Percentiles rank a stretch among this genome's conserved stretches.
Conservation (phyloP, 2,329 filamentous ascomycete genomes). For the Ceratocystis cacaofunesta region DNA sequence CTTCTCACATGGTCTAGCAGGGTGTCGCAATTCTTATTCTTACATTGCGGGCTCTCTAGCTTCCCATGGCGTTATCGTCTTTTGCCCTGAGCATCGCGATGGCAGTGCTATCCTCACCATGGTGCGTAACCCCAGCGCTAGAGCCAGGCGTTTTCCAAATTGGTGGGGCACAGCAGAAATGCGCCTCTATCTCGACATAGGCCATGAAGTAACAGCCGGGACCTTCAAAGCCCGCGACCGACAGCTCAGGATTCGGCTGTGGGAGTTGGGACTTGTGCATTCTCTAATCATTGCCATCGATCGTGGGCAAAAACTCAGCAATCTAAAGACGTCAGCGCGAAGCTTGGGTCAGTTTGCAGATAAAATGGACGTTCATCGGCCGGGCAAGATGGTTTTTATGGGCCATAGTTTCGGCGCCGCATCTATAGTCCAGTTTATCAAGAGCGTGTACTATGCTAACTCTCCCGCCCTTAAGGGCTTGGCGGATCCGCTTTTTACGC, state of each 20-base stretch:
- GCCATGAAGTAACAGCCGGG: constrained; percentile 50
- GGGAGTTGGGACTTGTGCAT: constrained; percentile 61
- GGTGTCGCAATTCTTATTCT: constrained; percentile 72
- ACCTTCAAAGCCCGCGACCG: constrained; percentile 52
- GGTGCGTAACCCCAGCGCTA: constrained; percentile 45
- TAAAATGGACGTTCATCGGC: constrained; percentile 52
- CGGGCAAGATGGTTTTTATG: constrained; percentile 58
- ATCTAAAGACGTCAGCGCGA: constrained; percentile 35
- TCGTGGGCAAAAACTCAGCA: constrained; percentile 33
- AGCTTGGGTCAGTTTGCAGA: constrained; percentile 44
- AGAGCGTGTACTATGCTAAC: constrained; percentile 57
- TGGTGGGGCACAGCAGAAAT: constrained; percentile 12
- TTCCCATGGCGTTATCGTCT: constrained; percentile 64
- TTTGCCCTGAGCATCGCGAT: constrained; percentile 72
- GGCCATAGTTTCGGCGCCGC: constrained; percentile 74
- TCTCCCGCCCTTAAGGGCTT: constrained; percentile 32
- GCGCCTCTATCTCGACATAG: constrained; percentile 36
- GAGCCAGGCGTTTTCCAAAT: constrained; percentile 22
- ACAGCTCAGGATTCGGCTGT: constrained; percentile 60
- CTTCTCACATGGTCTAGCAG: constrained; percentile 76
- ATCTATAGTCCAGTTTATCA: constrained; percentile 61
- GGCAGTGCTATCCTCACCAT: constrained; percentile 63
- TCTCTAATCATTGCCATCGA: constrained; percentile 55
- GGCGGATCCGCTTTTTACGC: constrained; percentile 45
- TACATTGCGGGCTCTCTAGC: constrained; percentile 64